Evolutionary conservation across 2,329 filamentous ascomycete genomes (phyloP), one percentile per base, ranked within the genome.

Genomic region (Septoria petroselini): DNA sequence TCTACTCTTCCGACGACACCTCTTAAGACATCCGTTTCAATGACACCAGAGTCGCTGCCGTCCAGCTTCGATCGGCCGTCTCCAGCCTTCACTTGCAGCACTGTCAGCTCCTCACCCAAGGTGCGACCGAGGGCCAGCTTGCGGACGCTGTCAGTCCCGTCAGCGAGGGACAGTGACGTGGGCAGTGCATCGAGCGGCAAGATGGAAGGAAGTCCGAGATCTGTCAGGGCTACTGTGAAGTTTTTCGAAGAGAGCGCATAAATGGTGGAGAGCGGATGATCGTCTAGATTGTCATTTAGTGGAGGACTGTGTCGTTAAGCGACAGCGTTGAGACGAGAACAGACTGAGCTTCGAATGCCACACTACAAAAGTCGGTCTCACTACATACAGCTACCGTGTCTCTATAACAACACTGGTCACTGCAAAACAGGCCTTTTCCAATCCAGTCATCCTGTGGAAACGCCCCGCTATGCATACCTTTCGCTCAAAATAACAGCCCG

Each of bases 391-490:
- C n/a, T n/a, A n/a, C n/a, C n/a, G n/a, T n/a, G n/a, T n/a, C n/a
- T n/a, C n/a, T n/a, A n/a, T n/a, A n/a, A n/a, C n/a, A n/a, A n/a
- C n/a, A n/a, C n/a, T n/a, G n/a, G n/a, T n/a, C n/a, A n/a, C n/a
- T n/a, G n/a, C n/a, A n/a, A n/a, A n/a, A n/a, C n/a, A n/a, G n/a
- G n/a, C n/a, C n/a, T n/a, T n/a, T 50, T 33, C 33, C 23, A 40
- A 19, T 2, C 17, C n/a, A 38, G 42, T 12, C 33, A 3, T 38
- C 31, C 23, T 14, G 14, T 21, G 33, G 31, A 6, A 47, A 47
- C 43, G 43, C 43, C 43, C 40, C 34, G 34, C 43, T 47, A 40
- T 47, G 43, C 15, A 31, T 17, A 4, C 21, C n/a, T 27, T 9
- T 17, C 30, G 29, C 23, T 40, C 7, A 29, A 19, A 41, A 39